phyloP scores from a whole-genome alignment of 345 rosid species.

The Geranium rotundifolium region DNA sequence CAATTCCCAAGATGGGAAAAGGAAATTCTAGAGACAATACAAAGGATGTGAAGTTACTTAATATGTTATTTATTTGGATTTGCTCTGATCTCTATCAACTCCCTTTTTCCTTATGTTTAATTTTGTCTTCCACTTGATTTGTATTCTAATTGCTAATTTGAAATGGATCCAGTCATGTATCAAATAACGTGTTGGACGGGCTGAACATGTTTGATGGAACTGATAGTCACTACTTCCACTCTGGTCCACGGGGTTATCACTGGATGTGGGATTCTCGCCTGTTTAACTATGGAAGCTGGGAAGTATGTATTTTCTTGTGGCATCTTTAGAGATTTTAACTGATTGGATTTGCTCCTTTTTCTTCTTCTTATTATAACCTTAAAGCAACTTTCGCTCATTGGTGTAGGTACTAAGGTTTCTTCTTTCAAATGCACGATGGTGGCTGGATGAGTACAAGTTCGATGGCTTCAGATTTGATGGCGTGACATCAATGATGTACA shows the following conservation, averaged over 20 bases:
- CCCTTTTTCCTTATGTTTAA: not conserved
- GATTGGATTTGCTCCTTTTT: conserved; percentile 2
- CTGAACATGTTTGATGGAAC: conserved; percentile 97
- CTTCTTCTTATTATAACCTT: no score
- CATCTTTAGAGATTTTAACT: conserved; percentile 1
- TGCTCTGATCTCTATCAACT: not conserved
- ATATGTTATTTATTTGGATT: not conserved
- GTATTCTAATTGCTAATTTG: conserved; percentile 4
- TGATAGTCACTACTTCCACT: conserved; percentile 80
- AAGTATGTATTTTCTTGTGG: conserved; percentile 38
- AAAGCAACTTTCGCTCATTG: not conserved
- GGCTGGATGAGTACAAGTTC: conserved; percentile 90
- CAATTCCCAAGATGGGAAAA: no score
- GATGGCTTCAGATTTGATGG: conserved; percentile 99
- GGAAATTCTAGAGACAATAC: no score
- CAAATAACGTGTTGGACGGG: conserved; percentile 86
- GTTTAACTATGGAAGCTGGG: conserved; percentile 97
- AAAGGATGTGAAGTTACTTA: not conserved
- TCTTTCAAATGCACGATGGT: conserved; percentile 96
- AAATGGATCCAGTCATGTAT: conserved; percentile 58
- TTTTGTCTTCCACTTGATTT: not conserved
- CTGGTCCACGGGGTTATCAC: conserved; percentile 76
- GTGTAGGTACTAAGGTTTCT: conserved; percentile 74
- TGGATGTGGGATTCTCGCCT: conserved; percentile 99
- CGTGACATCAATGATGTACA: conserved; percentile 97